Conservation (phyloP, 495 filamentous ascomycete species). For the Penicillium turbatum region DNA sequence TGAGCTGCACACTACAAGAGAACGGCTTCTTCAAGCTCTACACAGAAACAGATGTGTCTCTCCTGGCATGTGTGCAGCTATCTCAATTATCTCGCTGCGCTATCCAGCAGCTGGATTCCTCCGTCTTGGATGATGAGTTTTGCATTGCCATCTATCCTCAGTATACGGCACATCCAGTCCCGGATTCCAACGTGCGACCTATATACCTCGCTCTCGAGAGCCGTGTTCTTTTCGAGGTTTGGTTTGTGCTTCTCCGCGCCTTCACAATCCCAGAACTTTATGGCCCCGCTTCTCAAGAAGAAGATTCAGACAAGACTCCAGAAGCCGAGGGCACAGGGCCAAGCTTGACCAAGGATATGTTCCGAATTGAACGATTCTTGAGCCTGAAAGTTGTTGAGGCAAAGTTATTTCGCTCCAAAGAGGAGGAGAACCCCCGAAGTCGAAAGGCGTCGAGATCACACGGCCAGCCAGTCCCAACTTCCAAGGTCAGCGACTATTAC, state of each 20-base stretch:
- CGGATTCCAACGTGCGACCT: constrained; percentile 42
- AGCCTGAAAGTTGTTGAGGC: constrained; percentile 59
- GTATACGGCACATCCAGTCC: constrained; percentile 63
- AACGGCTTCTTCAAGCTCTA: constrained; percentile 93
- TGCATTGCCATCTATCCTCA: constrained; percentile 89
- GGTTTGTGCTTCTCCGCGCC: constrained; percentile 89
- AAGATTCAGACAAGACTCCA: constrained; percentile 24
- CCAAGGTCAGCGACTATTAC: constrained; percentile 57
- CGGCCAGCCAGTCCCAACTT: constrained; percentile 25
- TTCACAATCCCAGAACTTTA: constrained; percentile 95
- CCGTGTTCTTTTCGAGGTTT: constrained; percentile 87
- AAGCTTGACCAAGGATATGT: constrained; percentile 50
- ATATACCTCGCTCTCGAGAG: constrained; percentile 83
- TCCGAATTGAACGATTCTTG: constrained; percentile 60
- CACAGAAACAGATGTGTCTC: constrained; percentile 72
- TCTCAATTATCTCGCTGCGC: constrained; percentile 84
- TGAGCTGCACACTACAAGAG: constrained; percentile 91
- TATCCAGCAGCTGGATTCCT: constrained; percentile 81
- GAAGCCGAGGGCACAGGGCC: constrained; percentile 17
- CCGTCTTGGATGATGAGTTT: constrained; percentile 91
- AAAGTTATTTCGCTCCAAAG: constrained; percentile 41
- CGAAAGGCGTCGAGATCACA: constrained; percentile 41
- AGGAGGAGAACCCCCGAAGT: constrained; percentile 32
- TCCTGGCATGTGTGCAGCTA: constrained; percentile 81
- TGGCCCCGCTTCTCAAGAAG: constrained; percentile 46